Evolutionary conservation across 345 rosid species (phyloP).

Genomic region (Clarkia xantiana): DNA sequence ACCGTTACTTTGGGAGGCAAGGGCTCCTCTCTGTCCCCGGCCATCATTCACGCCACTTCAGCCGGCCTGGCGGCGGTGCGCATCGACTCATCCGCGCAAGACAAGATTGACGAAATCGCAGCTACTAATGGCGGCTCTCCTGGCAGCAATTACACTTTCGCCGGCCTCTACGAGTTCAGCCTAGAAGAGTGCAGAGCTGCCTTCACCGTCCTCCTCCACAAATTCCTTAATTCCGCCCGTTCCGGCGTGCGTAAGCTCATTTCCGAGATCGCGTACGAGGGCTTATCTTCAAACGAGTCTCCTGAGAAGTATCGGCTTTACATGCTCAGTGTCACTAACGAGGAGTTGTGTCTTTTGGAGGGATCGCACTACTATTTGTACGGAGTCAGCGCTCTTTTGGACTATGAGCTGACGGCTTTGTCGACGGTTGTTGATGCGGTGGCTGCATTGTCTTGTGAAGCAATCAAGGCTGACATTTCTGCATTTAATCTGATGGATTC

Average conservation of each 20-base stretch:
- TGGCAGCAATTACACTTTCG: constrained; percentile 1
- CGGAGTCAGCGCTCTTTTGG: constrained; percentile 49
- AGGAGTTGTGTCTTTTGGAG: constrained; percentile 24
- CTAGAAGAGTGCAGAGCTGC: constrained; percentile 35
- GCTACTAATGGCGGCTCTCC: constrained; percentile 13
- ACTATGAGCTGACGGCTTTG: constrained; percentile 34
- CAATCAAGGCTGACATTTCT: constrained; percentile 28
- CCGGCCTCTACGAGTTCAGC: constrained; percentile 15
- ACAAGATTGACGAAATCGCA: constrained; percentile 16
- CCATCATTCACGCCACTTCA: constrained; percentile 32
- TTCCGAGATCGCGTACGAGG: constrained; percentile 18
- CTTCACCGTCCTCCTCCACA: constrained; percentile 37
- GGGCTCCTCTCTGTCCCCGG: constrained; percentile 40
- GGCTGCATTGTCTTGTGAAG: constrained; percentile 73
- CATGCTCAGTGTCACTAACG: constrained; percentile 29
- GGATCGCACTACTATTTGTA: constrained; percentile 17
- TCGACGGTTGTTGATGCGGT: constrained; percentile 37
- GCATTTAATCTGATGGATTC: constrained; percentile 40
- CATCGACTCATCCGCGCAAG: constrained; percentile 43
- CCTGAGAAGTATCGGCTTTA: constrained; percentile 3
- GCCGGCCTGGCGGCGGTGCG: constrained; percentile 26
- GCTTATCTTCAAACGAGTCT: constrained; percentile 13
- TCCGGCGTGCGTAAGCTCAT: constrained; percentile 23
- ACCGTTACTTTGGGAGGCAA: constrained; percentile 9
- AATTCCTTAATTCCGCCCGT: constrained; percentile 29